phyloP scores from a whole-genome alignment of 495 filamentous ascomycete genomes.

The Bathelium albidoporum region DNA sequence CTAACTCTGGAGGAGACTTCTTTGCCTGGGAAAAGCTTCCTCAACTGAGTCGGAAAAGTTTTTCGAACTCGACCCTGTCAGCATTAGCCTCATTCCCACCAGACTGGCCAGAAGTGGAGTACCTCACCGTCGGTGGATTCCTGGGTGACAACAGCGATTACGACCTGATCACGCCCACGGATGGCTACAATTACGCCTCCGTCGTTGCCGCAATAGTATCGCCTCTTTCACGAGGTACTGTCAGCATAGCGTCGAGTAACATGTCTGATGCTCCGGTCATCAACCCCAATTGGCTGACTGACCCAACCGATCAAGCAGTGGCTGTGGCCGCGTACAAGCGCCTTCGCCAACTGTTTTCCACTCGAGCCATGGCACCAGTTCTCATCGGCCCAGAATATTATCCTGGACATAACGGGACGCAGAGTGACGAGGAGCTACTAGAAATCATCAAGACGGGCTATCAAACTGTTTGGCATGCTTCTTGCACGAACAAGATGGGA shows the following conservation, averaged over 20 bases:
- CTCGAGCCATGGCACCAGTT: constrained; percentile 34
- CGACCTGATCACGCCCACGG: neutral
- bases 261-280: constrained; percentile 41
- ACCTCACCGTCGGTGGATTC: constrained; percentile 26
- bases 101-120: constrained; percentile 52
- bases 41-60: neutral
- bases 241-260: constrained; percentile 39
- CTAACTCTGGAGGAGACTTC: constrained; percentile 15
- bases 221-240: constrained; percentile 42
- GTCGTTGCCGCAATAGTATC: constrained; percentile 35
- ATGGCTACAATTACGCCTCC: constrained; percentile 34
- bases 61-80: constrained; percentile 24
- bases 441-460: constrained; percentile 31
- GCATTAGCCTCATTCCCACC: constrained; percentile 25
- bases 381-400: constrained; percentile 31
- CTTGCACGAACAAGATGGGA: constrained; percentile 46
- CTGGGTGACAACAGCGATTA: no score
- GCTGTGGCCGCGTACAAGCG: constrained; percentile 40
- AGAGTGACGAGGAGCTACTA: constrained; percentile 43
- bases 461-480: constrained; percentile 40
- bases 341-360: constrained; percentile 45
- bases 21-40: constrained; percentile 21
- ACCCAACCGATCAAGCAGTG: constrained; percentile 43
- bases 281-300: constrained; percentile 43
- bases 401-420: constrained; percentile 35